These are phyloP conservation scores for Debaryomyces prosopidis DNA, from an alignment of 805 yeast genomes.

Conservation along the genomic window DNA sequence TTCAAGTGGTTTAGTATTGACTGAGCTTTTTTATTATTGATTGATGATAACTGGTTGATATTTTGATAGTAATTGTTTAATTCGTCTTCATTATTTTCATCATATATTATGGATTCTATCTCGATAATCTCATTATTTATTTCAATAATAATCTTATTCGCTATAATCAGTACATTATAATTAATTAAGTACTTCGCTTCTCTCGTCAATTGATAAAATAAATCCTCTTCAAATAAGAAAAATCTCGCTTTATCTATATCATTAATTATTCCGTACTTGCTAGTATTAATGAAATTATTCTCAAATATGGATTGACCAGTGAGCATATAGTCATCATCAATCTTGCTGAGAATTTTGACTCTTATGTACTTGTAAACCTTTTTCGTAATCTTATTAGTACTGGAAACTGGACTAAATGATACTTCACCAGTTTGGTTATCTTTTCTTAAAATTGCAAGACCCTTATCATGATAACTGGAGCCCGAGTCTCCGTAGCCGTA, in stretches of 20 bases:
- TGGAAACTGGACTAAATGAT: conserved; percentile 29
- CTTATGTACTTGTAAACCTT: conserved; percentile 50
- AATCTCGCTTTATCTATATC: conserved; percentile 68
- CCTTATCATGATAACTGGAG: conserved; percentile 69
- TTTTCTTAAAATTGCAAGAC: conserved; percentile 70
- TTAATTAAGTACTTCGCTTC: conserved; percentile 74
- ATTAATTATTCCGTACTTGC: conserved; percentile 37
- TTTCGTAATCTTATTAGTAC: conserved; percentile 32
- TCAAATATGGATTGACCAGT: conserved; percentile 56
- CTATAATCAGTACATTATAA: conserved; percentile 65
- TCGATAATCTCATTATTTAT: conserved; percentile 67
- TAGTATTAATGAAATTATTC: conserved; percentile 13
- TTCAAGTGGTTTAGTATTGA: conserved; percentile 54
- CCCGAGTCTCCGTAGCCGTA: conserved; percentile 94
- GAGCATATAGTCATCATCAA: conserved; percentile 53
- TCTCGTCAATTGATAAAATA: conserved; percentile 71
- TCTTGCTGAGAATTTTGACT: conserved; percentile 58
- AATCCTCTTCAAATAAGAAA: conserved; percentile 83
- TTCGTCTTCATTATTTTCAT: conserved; percentile 42
- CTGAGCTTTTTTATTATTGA: conserved; percentile 48
- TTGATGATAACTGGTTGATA: conserved; percentile 28
- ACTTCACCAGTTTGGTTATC: conserved; percentile 35
- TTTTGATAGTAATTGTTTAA: conserved; percentile 29
- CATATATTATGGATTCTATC: conserved; percentile 59
- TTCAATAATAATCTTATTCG: conserved; percentile 64